These are phyloP conservation scores for Rhynchospora tenuis DNA, from an alignment of 176 grass and related monocot species.

Conservation along the genomic window DNA sequence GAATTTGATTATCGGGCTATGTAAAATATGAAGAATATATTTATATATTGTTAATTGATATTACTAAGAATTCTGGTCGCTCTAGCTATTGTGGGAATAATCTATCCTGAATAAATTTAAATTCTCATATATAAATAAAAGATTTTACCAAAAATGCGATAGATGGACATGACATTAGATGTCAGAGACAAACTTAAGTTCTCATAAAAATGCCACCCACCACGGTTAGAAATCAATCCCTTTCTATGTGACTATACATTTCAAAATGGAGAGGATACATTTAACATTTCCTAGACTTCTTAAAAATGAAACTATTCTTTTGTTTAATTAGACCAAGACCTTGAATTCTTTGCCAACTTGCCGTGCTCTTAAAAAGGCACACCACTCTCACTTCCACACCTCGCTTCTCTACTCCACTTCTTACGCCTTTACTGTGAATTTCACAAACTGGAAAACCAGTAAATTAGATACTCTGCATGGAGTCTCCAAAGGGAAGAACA, in stretches of 20 bases:
- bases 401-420: not conserved
- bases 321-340: conserved; percentile 15
- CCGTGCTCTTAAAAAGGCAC: not conserved
- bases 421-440: not conserved
- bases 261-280: conserved; percentile 2
- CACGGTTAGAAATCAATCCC: not conserved
- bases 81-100: no score
- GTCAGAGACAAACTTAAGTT: no score
- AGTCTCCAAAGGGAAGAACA: conserved; percentile 33
- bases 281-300: not conserved
- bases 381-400: not conserved
- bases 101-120: not conserved
- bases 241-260: not conserved
- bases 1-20: not conserved
- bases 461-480: not conserved
- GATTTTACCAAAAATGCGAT: not conserved
- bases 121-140: not conserved
- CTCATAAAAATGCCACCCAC: not conserved
- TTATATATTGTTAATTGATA: not conserved
- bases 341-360: conserved; percentile 11
- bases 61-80: not conserved
- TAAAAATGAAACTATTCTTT: not conserved
- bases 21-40: not conserved
- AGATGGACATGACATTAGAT: not conserved
- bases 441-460: not conserved